A percentile compares a stretch with the other conserved stretches of the same genome.
phyloP scores from a whole-genome alignment of 441 rosid species.

The Arabidopsis hybrid region DNA sequence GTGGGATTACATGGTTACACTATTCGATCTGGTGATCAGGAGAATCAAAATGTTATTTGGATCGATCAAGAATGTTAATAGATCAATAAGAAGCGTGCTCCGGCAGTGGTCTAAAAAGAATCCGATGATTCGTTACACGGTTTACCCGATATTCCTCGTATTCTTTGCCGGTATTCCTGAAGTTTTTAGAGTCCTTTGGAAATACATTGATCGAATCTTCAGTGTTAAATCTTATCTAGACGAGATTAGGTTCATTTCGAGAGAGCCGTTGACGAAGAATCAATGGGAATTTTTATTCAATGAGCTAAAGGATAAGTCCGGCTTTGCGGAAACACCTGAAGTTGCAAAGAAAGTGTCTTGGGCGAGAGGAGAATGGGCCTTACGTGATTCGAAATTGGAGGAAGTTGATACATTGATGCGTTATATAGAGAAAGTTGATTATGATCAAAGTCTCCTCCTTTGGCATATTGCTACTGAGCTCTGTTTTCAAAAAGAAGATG shows the following conservation, averaged over 20 bases:
- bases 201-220: slow-evolving; percentile 22
- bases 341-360: slow-evolving; percentile 49
- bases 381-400: slow-evolving; percentile 30
- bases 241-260: slow-evolving; percentile 41
- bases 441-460: slow-evolving; percentile 65
- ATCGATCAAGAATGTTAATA: slow-evolving; percentile 12
- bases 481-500: slow-evolving; percentile 40
- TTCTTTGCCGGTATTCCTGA: slow-evolving; percentile 7
- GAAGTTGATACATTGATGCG: slow-evolving; percentile 33
- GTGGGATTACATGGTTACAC: slow-evolving; percentile 5
- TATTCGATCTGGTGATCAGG: slow-evolving; percentile 11
- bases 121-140: not conserved
- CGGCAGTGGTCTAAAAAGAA: slow-evolving; percentile 25
- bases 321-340: slow-evolving; percentile 49
- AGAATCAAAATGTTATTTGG: not conserved
- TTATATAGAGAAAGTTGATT: slow-evolving; percentile 50
- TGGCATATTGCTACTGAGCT: slow-evolving; percentile 80
- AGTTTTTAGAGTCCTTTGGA: not conserved
- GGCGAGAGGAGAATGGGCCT: slow-evolving; percentile 62
- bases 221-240: slow-evolving; percentile 49
- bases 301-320: slow-evolving; percentile 51
- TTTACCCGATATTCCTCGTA: slow-evolving; percentile 18
- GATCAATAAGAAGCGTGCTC: not conserved
- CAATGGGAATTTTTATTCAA: slow-evolving; percentile 55
- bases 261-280: slow-evolving; percentile 45